Evolutionary conservation across 495 filamentous ascomycete species (phyloP).

Genomic region (Oidiodendron maius): DNA sequence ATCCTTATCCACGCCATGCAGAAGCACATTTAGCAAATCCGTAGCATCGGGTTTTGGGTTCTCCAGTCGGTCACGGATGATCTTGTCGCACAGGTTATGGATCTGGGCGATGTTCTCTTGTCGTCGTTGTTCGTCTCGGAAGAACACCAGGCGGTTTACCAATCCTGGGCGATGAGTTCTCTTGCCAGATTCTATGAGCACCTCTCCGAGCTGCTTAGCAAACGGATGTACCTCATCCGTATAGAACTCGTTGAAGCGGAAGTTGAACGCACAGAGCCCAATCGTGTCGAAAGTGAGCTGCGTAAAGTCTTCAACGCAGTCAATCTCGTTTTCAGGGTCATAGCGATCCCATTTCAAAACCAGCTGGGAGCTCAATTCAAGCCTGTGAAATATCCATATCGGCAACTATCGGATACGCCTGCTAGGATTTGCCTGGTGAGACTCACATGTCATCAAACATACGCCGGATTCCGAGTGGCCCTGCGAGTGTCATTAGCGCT

Average conservation of each 20-base stretch:
- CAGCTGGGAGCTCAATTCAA: conserved; percentile 57
- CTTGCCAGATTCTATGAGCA: conserved; percentile 48
- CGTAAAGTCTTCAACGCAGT: conserved; percentile 66
- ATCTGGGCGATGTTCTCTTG: no score
- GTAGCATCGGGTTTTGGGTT: conserved; percentile 39
- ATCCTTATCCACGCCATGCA: conserved; percentile 45
- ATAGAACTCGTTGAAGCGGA: conserved; percentile 69
- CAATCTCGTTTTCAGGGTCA: conserved; percentile 49
- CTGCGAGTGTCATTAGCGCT: no score
- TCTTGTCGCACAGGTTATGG: no score
- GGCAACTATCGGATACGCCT: no score
- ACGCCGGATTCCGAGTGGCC: no score
- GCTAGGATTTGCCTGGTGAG: no score
- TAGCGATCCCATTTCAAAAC: conserved; percentile 69
- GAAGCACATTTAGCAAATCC: conserved; percentile 54
- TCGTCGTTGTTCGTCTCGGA: no score
- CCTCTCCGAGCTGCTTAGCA: conserved; percentile 47
- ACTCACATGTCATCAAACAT: conserved; percentile 79
- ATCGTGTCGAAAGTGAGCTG: no score
- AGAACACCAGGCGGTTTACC: no score
- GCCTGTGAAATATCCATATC: conserved; percentile 70
- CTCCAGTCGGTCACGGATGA: no score
- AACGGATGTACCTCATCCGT: conserved; percentile 52
- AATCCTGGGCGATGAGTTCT: conserved; percentile 45
- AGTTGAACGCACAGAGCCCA: conserved; percentile 71